Base-by-base conservation (phyloP, 768 basidiomycete species). In the Mrakia frigida region DNA sequence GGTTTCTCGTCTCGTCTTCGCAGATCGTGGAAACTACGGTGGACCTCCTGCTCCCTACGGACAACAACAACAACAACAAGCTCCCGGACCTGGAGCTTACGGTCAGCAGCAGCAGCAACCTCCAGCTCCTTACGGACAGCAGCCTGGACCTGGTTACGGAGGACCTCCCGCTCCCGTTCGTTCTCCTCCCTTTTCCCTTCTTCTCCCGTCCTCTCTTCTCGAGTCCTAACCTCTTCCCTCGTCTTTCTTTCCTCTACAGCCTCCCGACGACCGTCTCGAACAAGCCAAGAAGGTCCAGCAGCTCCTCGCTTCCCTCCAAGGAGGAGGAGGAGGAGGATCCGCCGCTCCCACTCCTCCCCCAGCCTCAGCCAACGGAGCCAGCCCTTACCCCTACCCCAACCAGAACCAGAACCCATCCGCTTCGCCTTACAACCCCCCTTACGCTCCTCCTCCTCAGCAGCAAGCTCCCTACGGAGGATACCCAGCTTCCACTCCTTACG, bases 191-290 rank as follows among this genome's bases (percentile, higher is more conserved):
- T 18, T 21, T 18, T 50, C 6, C 46, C 39, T 41, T 50, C 56
- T 68, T 21, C 37, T 73, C 23, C 23, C 59, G 23, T 35, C 35
- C 31, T 59, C 41, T 71, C 18, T 25, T 60, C 37, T 23, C 14
- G 33, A 39, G 0, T 70, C 41, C 53, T 21, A 56, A 10, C 28
- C 50, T 65, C 28, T 33, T 65, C 18, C 35, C n/a, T 52, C 67
- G 70, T 59, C 53, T 52, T 3, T 35, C 23, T 53, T 59, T 6
- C 28, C 18, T 59, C 53, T 39, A 35, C 59, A 77, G 73, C 84
- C 86, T 56, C 82, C 85, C 16, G 92, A 94, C 76, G 92, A 94
- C 70, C 90, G 93, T 18, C 85, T 95, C 28, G 93, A 95, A 80
- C 91, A 94, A 86, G 82, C 82, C 78, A 74, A 80, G 6, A 81